phyloP scores from a whole-genome alignment of 2,329 filamentous ascomycete species.

The Corniculantispora saksenae region DNA sequence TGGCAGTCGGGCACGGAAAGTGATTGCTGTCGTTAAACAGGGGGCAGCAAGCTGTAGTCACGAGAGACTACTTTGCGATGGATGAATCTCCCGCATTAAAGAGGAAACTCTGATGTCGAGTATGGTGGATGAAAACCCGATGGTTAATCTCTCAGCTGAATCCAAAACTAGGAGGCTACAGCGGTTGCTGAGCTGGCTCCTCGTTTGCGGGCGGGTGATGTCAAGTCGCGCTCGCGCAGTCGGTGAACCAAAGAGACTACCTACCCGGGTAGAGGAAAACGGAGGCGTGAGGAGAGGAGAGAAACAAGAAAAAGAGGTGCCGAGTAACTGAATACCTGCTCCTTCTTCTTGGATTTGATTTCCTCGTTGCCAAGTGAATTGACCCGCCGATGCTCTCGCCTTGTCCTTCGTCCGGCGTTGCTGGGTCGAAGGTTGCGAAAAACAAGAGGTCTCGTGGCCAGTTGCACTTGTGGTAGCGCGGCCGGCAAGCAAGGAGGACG shows the following conservation, averaged over 20 bases:
- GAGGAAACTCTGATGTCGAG: not conserved
- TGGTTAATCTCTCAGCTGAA: not conserved
- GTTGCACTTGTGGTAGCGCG: too few relatives aligned
- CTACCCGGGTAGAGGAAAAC: not conserved
- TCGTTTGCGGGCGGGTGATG: not conserved
- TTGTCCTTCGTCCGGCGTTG: not conserved
- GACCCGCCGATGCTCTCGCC: not conserved
- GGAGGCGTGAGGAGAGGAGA: not conserved
- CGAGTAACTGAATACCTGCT: constrained; percentile 17
- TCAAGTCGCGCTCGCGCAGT: constrained; percentile 5
- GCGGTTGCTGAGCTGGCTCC: not conserved
- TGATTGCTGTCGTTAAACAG: not conserved
- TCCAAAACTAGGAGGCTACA: not conserved
- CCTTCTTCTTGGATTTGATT: not conserved
- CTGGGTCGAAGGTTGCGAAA: not conserved
- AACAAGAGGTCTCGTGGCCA: constrained; percentile 18
- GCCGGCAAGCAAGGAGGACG: too few relatives aligned
- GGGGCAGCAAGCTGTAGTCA: constrained; percentile 7
- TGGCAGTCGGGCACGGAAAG: not conserved
- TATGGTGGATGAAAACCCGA: not conserved
- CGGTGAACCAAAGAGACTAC: not conserved
- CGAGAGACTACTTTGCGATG: not conserved
- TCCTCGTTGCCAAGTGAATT: not conserved
- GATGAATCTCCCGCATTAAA: constrained; percentile 9
- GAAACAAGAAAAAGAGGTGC: not conserved